Evolutionary conservation across 257 asterid species (phyloP), one percentile per base, ranked within the genome.

Genomic region (Petunia secreta): DNA sequence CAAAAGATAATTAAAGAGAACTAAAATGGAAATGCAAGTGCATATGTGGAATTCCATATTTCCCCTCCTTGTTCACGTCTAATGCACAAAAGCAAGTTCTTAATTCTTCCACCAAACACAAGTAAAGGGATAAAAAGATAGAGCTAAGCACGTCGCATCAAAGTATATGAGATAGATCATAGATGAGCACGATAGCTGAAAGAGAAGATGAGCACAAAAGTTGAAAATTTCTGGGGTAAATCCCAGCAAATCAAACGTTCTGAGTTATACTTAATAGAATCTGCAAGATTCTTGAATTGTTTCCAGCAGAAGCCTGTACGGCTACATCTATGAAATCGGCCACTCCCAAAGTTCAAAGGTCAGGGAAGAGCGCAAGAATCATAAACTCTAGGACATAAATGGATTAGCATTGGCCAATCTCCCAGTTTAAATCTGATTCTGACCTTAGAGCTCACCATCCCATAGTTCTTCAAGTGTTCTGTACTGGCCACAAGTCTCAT

Each of bases 371-470:
- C 10, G 37, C 43, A 10, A 48, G 43, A 48, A 5, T 41, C 43
- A 5, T 48, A 5, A 25, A 71, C 25, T 48, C 77, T 69, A 36
- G 9, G 59, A 71, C 60, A 48, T 54, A 34, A 71, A 69, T 69
- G 77, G 77, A 48, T 50, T 46, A 48, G 10, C 8, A 34, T 34
- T 78, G 46, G 63, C 46, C 16, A 3, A 50, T 48, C 44, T 48
- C 55, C 34, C 1, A 50, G 6, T 53, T 37, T 39, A 50, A 25
- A 0, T 48, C 10, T 0, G 13, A 71, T 39, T 46, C 68, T 60
- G 59, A 69, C 60, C 69, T 90, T 87, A 94, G 66, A 93, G 65
- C 84, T 94, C 98, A 63, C 96, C 98, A 80, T 94, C 98, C 98
- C 98, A 94, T 1, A 93, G 86, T 36, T 93, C 95, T 80, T 94